Conservation (phyloP, 805 yeast species). For the Starmerella lactis-condensi region DNA sequence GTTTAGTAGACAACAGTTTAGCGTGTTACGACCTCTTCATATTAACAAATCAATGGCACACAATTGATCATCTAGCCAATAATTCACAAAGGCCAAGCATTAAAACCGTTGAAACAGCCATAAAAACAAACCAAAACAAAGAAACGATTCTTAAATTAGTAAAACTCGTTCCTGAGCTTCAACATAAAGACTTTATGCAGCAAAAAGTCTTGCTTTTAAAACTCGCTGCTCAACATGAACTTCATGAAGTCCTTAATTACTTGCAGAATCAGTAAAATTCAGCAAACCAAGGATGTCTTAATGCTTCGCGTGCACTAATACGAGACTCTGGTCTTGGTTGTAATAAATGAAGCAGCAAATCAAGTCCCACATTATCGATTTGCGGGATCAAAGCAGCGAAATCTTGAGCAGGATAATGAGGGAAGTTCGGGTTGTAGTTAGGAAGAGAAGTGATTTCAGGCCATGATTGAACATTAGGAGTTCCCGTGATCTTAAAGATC, state of each 20-base stretch:
- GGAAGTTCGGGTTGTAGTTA: constrained; percentile 70
- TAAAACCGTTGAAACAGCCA: no score
- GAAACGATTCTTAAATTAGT: no score
- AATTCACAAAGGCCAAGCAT: no score
- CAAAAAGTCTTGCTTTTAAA: not conserved
- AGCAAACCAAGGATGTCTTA: constrained; percentile 61
- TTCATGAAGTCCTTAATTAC: not conserved
- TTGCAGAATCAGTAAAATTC: constrained; percentile 28
- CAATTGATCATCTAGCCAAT: no score
- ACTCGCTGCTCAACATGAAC: not conserved
- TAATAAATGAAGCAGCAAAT: constrained; percentile 38
- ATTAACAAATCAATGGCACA: no score
- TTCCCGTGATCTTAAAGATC: constrained; percentile 85
- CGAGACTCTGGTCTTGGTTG: constrained; percentile 38
- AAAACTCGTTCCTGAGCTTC: not conserved
- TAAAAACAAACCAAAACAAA: no score
- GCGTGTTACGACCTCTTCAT: no score
- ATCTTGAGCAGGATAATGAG: constrained; percentile 76
- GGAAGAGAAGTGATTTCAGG: constrained; percentile 77
- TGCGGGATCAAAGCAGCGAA: constrained; percentile 48
- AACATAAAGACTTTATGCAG: not conserved
- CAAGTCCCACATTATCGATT: constrained; percentile 51
- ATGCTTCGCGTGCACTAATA: constrained; percentile 34
- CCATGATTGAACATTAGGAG: constrained; percentile 93
- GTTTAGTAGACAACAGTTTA: no score